Evolutionary conservation across 768 basidiomycete genomes (phyloP), one percentile per base, ranked within the genome.

Genomic region (Gloeophyllum trabeum): DNA sequence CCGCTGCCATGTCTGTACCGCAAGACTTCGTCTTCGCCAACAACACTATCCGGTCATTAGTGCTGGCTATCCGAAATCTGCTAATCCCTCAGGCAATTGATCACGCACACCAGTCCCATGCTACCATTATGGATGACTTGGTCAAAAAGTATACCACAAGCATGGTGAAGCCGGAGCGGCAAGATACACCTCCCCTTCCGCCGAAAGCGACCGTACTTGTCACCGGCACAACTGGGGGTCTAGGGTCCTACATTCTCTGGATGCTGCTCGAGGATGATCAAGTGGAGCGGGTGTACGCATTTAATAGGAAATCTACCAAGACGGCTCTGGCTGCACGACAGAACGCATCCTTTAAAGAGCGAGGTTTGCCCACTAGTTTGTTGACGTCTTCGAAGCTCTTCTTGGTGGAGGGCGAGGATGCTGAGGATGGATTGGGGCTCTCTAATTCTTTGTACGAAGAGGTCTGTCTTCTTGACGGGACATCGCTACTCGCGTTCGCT

Each of bases 331-430:
- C 46, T 6, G n/a, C n/a, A n/a, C n/a, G n/a, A n/a, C n/a, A n/a
- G n/a, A n/a, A n/a, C n/a, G n/a, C n/a, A n/a, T n/a, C n/a, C n/a
- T n/a, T n/a, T n/a, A n/a, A n/a, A n/a, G n/a, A n/a, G n/a, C n/a
- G n/a, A n/a, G 60, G 61, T 13, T 49, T 55, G 20, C 25, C 40
- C 5, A 46, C 63, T 20, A 45, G 54, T 1, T 42, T 28, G 4
- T 44, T 40, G 4, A 48, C 49, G 12, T 62, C 59, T 61, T 46
- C 52, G 0, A 62, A 62, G 44, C 54, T 63, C 21, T 43, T 52
- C 5, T 42, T 61, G 24, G 44, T 51, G 42, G 57, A 54, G 25
- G 53, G 52, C 18, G 57, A 63, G 10, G 41, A 58, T 5, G 54
- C 37, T 20, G 14, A 25, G 2, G 24, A 36, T 6, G 36, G 30